Base-by-base conservation (phyloP, 306 rosid species). In the Urtica urens region DNA sequence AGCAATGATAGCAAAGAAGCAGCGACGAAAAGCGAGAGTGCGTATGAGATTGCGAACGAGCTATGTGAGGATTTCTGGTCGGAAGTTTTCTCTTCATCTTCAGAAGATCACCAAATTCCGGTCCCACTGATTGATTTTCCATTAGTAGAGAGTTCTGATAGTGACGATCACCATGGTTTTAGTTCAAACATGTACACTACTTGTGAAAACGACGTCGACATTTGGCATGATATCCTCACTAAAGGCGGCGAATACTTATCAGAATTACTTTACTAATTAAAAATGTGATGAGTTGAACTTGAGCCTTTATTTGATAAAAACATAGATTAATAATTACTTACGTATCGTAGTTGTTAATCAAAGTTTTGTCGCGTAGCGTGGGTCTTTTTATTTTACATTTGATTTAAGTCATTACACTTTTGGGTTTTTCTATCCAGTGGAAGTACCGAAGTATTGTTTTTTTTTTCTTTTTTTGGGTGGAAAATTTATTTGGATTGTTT, bases 31-130 rank as follows among this genome's bases (percentile, higher is more conserved):
- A 53, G 44, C 31, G 74, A 81, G 4, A 10, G n/a, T 9, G 65
- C 64, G 0, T 38, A 55, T 2, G 65, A 53, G 14, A 60, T 53
- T 46, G 27, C n/a, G 40, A 35, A 69, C 3, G 78, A 72, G 14
- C 34, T 65, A 23, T 93, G 78, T 7, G 96, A 80, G 15, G 71
- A 59, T 24, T 83, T 88, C 18, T 81, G 95, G 96, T 60, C 70
- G 3, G 90, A 81, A 59, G 85, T 77, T 1, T 49, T 83, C 52
- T 70, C 77, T 51, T 52, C 54, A 14, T 49, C 58, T 2, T 23
- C 53, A 8, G 49, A 20, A 27, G 48, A 7, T 23, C 19, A 43
- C 5, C 26, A 12, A 1, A 30, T n/a, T n/a, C n/a, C n/a, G n/a
- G n/a, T n/a, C n/a, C n/a, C 1, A 0, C 14, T 17, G 22, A 25